Evolutionary conservation across 345 rosid species (phyloP).

Genomic region (Aegle marmelos): DNA sequence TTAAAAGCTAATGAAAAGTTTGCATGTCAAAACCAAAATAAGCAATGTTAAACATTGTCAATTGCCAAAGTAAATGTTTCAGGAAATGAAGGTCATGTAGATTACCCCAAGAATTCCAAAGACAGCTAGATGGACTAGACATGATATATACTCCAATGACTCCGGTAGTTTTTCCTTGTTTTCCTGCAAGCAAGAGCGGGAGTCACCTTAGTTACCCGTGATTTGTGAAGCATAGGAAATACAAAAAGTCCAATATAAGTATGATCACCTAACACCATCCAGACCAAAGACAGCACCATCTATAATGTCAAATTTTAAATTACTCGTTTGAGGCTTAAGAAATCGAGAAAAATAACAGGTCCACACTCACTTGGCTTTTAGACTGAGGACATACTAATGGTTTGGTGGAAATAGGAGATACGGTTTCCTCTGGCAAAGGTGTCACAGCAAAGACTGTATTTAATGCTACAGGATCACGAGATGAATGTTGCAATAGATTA

Average conservation of each 20-base stretch:
- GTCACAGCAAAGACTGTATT: constrained; percentile 29
- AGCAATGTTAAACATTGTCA: background rate
- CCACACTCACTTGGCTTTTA: constrained; percentile 28
- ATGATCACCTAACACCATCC: background rate
- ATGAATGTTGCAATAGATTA: constrained; percentile 18
- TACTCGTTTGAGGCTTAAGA: background rate
- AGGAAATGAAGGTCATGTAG: background rate
- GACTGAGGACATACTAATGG: constrained; percentile 34
- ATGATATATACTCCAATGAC: constrained; percentile 49
- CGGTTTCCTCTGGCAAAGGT: constrained; percentile 38
- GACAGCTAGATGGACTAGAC: constrained; percentile 58
- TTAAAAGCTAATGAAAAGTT: background rate
- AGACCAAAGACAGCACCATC: background rate
- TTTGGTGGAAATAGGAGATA: constrained; percentile 47
- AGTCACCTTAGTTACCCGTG: background rate
- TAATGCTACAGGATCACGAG: constrained; percentile 24
- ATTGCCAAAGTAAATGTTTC: background rate
- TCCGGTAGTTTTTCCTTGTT: constrained; percentile 37
- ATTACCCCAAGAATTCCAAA: constrained; percentile 84
- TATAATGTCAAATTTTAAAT: background rate
- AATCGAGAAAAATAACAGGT: background rate
- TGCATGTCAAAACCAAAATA: background rate
- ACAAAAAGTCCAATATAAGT: background rate
- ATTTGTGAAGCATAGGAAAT: background rate
- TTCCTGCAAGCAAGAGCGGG: constrained; percentile 26